These are phyloP conservation scores for Neobulgaria alba DNA, from an alignment of 2,329 filamentous ascomycete genomes.

Conservation along the genomic window DNA sequence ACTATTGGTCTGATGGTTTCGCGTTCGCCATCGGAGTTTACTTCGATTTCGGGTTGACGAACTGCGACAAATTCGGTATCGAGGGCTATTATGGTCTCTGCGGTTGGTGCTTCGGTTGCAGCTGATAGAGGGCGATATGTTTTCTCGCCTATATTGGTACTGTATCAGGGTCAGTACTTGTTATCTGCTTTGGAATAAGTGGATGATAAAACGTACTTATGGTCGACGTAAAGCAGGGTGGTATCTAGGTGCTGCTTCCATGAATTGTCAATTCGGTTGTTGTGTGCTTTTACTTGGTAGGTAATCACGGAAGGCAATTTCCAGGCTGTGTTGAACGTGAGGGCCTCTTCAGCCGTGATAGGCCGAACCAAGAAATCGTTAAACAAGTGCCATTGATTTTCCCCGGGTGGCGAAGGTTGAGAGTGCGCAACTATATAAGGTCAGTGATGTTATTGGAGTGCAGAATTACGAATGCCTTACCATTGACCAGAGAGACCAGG, in stretches of 20 bases:
- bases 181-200: background rate
- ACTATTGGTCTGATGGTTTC: constrained; percentile 88
- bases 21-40: constrained; percentile 87
- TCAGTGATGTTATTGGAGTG: constrained; percentile 8
- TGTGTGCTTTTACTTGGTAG: constrained; percentile 74
- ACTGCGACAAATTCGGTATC: constrained; percentile 96
- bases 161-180: constrained; percentile 21
- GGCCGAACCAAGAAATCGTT: constrained; percentile 92
- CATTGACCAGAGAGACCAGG: constrained; percentile 84
- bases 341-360: constrained; percentile 71
- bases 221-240: constrained; percentile 70
- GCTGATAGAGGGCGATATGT: constrained; percentile 53
- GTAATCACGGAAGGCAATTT: constrained; percentile 83
- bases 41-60: constrained; percentile 87
- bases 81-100: constrained; percentile 72
- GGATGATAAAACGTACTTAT: constrained; percentile 38
- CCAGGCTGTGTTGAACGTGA: constrained; percentile 85
- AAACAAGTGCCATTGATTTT: constrained; percentile 86
- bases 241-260: constrained; percentile 86
- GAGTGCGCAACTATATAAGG: constrained; percentile 52
- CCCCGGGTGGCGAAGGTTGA: constrained; percentile 45
- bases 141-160: constrained; percentile 36
- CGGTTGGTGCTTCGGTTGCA: constrained; percentile 55
- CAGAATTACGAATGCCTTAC: constrained; percentile 34
- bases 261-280: constrained; percentile 72